Evolutionary conservation across 108 stramenopile genomes (phyloP).

Genomic region (Seminavis robusta): DNA sequence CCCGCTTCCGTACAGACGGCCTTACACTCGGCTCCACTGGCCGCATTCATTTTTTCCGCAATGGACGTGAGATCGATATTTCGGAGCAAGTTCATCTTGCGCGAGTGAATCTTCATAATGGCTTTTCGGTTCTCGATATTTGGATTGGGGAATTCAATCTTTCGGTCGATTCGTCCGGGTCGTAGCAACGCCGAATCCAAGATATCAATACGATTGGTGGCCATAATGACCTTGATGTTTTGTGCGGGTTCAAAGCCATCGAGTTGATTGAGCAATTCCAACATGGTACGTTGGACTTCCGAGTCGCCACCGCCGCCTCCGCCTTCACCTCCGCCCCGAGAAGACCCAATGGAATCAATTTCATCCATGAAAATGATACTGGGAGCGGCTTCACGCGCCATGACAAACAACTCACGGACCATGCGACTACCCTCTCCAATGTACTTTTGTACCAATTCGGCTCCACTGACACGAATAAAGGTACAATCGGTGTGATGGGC

Average conservation of each 20-base stretch:
- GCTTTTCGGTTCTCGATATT: slow-evolving; percentile 85
- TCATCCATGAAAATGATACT: slow-evolving; percentile 99
- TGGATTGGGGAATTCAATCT: slow-evolving; percentile 97
- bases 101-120: slow-evolving; percentile 94
- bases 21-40: slow-evolving; percentile 99
- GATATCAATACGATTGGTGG: slow-evolving; percentile 98
- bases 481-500: slow-evolving; percentile 99
- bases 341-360: slow-evolving; percentile 96
- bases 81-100: slow-evolving; percentile 97
- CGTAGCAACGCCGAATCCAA: slow-evolving; percentile 92
- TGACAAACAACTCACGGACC: slow-evolving; percentile 99
- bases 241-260: slow-evolving; percentile 99
- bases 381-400: slow-evolving; percentile 98
- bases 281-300: slow-evolving; percentile 99
- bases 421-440: slow-evolving; percentile 99
- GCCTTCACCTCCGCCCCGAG: slow-evolving; percentile 76
- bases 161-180: slow-evolving; percentile 95
- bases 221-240: slow-evolving; percentile 99
- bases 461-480: slow-evolving; percentile 98
- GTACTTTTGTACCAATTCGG: slow-evolving; percentile 99
- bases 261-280: slow-evolving; percentile 98
- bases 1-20: slow-evolving; percentile 99
- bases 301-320: slow-evolving; percentile 91
- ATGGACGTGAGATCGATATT: slow-evolving; percentile 92
- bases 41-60: slow-evolving; percentile 94